Conservation (phyloP, 352 stramenopile genomes). For the Globisporangium echinulatum region DNA sequence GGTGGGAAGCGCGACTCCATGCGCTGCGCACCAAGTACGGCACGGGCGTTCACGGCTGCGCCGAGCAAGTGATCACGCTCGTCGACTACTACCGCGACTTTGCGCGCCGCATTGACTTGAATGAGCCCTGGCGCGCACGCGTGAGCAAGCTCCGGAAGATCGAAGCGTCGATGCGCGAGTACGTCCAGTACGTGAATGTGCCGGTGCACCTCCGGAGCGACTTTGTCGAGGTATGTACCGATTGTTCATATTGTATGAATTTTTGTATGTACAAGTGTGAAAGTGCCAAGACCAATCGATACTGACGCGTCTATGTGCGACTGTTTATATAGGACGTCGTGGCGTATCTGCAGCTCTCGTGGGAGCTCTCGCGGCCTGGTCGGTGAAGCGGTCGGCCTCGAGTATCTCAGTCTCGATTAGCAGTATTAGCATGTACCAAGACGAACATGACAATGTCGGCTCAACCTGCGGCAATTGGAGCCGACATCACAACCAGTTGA, state of each 20-base stretch:
- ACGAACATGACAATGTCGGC: too few relatives aligned
- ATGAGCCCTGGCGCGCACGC: constrained; percentile 62
- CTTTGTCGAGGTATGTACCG: constrained; percentile 47
- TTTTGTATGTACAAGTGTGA: too few relatives aligned
- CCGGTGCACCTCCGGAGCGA: constrained; percentile 33
- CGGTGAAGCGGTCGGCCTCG: neutral
- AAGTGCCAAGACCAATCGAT: neutral
- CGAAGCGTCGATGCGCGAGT: constrained; percentile 53
- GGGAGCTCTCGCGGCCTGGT: constrained; percentile 13
- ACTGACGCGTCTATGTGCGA: constrained; percentile 2
- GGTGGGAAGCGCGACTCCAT: constrained; percentile 16
- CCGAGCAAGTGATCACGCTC: constrained; percentile 72
- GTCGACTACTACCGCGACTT: constrained; percentile 83
- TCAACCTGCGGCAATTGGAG: too few relatives aligned
- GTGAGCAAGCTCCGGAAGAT: constrained; percentile 74
- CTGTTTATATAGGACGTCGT: constrained; percentile 16
- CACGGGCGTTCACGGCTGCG: constrained; percentile 41
- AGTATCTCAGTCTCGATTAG: too few relatives aligned
- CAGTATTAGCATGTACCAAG: too few relatives aligned
- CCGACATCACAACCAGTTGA: too few relatives aligned
- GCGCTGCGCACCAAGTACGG: constrained; percentile 64
- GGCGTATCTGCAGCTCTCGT: constrained; percentile 28
- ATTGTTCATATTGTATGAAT: neutral
- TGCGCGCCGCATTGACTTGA: constrained; percentile 59
- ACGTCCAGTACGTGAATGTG: constrained; percentile 66